Evolutionary conservation across 352 stramenopile species (phyloP).

Genomic region (Phytophthora chlamydospora): DNA sequence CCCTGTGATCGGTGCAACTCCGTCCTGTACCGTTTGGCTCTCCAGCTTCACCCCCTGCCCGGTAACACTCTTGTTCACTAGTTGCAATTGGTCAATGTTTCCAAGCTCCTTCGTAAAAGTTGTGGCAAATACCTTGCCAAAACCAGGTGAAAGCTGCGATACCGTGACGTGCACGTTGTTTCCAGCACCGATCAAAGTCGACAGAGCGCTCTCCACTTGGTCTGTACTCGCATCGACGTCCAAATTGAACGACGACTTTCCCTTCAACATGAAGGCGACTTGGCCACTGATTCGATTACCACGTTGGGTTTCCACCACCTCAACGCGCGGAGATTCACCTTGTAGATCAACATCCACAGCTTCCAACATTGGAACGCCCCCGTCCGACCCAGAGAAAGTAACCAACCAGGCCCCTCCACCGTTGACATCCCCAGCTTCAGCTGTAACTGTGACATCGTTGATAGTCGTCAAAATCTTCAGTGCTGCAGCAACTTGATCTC

Average conservation of each 20-base stretch:
- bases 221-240: constrained; percentile 21
- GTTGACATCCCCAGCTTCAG: constrained; percentile 22
- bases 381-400: constrained; percentile 47
- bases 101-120: constrained; percentile 37
- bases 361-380: constrained; percentile 33
- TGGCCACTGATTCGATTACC: constrained; percentile 44
- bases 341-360: constrained; percentile 23
- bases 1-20: constrained; percentile 45
- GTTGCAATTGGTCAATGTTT: constrained; percentile 32
- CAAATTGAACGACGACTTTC: constrained; percentile 21
- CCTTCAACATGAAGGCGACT: constrained; percentile 25
- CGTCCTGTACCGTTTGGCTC: constrained; percentile 46
- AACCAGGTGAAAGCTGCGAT: not conserved
- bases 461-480: constrained; percentile 32
- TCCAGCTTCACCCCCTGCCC: constrained; percentile 31
- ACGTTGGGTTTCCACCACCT: constrained; percentile 21
- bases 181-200: not conserved
- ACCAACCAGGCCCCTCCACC: constrained; percentile 50
- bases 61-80: constrained; percentile 24
- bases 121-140: constrained; percentile 30
- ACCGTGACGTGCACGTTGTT: not conserved
- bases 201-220: constrained; percentile 25
- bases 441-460: constrained; percentile 34
- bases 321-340: constrained; percentile 31
- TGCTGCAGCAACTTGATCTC: constrained; percentile 36